Base-by-base conservation (phyloP, 208 protist genomes). In the Novymonas esmeraldas region DNA sequence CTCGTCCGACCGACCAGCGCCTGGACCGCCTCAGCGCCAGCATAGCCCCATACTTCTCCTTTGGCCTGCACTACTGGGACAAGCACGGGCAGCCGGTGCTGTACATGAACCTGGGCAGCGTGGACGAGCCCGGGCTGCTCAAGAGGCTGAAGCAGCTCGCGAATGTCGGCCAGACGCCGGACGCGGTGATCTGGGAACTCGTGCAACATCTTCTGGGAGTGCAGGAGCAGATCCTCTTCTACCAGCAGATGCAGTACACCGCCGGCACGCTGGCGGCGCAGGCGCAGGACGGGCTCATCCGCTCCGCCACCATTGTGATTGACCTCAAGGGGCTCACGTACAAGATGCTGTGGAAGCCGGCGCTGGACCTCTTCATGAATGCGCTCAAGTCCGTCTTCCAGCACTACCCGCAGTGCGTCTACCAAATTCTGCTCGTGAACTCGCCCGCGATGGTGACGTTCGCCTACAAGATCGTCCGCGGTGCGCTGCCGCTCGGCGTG, bases 301-400 rank as follows among this genome's bases (percentile, higher is more conserved):
- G 72, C 13, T 45, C 63, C 28, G 42, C 78, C 48, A 86, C 81
- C 9, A 66, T 84, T 34, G 57, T 90, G 34, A 52, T 90, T 20
- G 84, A 90, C 49, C 59, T 64, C 10, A 54, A 18, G 14, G 78
- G 80, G 33, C 70, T 90, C 16, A 77, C 42, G 36, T 90, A 85
- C 76, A 81, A 82, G 70, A 83, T 79, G 71, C 66, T 90, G 51
- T 87, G 81, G 79, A 84, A 78, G 49, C 84, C 84, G n/a, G 78
- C 79, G 6, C 38, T 90, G 14, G 75, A 87, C 44, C 64, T 90
- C 31, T 79, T 90, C 48, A 75, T 62, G 42, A 49, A 78, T 14
- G 63, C 38, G 28, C 36, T 87, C 13, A 57, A 46, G 26, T 59
- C 41, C 13, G 57, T 87, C 38, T 82, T 84, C 52, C 2, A 24